Base-by-base conservation (phyloP, 257 asterid genomes). In the Solanum infundibuliforme region DNA sequence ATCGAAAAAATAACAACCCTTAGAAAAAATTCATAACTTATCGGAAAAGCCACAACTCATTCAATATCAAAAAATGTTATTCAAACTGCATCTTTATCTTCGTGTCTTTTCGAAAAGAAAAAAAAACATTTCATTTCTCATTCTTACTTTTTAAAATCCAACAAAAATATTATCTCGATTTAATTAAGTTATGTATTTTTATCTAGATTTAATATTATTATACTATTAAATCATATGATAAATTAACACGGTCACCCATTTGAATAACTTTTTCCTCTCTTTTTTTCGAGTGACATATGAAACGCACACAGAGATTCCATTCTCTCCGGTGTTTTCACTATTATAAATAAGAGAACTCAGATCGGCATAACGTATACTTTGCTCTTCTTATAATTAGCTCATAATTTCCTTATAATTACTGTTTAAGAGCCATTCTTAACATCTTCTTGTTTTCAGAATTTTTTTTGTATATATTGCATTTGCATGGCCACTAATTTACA, bases 401-500 rank as follows among this genome's bases (percentile, higher is more conserved):
- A 21, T 31, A 68, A 65, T 43, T 71, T 71, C 3, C 41, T 62
- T 58, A 58, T 7, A 21, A 58, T 46, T 58, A 38, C 62, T 12
- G 4, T n/a, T 55, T 32, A 39, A 25, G 4, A 55, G 65, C 25
- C 65, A 55, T 55, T 7, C n/a, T 55, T 55, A 25, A 16, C 13
- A 20, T 18, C 8, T 76, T 12, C 5, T 38, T 39, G 23, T 38
- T 25, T 43, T 41, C 13, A 8, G 10, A 12, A 1, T 38, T 38
- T 38, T 38, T 8, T 38, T 38, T 38, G 43, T 38, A 8, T 38
- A 38, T 38, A 2, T 52, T 52, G 32, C 71, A 58, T n/a, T 58
- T 88, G 52, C 69, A 88, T 88, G 90, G 90, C 90, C 38, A 8
- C 88, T 69, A 52, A 75, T 75, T 85, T 88, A n/a, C 90, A 74